These are phyloP conservation scores for Mycosphaerella sp. DNA, from an alignment of 2,329 filamentous ascomycete genomes.

Conservation along the genomic window DNA sequence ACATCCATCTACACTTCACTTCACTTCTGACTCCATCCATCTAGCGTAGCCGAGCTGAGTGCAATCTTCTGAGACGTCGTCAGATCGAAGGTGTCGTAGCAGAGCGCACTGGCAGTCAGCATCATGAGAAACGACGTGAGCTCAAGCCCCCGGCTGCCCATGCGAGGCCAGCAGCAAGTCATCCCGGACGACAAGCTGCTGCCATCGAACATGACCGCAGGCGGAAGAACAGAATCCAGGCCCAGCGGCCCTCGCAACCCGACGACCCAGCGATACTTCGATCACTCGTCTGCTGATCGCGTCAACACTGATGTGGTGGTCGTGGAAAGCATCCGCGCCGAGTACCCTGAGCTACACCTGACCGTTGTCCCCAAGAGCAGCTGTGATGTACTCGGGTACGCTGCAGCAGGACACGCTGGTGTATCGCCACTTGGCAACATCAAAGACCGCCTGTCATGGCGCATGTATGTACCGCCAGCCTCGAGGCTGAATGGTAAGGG, in stretches of 20 bases:
- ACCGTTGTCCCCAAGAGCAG: slow-evolving; percentile 34
- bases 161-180: neutral
- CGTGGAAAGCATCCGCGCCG: slow-evolving; percentile 40
- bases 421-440: slow-evolving; percentile 39
- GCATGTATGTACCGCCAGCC: slow-evolving; percentile 36
- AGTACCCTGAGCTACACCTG: slow-evolving; percentile 43
- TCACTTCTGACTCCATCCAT: neutral
- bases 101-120: neutral
- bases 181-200: neutral
- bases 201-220: slow-evolving; percentile 18
- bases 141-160: neutral
- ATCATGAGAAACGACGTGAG: slow-evolving; percentile 4
- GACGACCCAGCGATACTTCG: slow-evolving; percentile 38
- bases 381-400: slow-evolving; percentile 40
- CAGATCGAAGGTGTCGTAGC: too few species aligned
- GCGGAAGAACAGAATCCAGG: neutral
- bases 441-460: slow-evolving; percentile 37
- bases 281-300: slow-evolving; percentile 41
- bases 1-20: neutral
- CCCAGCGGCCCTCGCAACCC: slow-evolving; percentile 31
- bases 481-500: slow-evolving; percentile 38
- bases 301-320: slow-evolving; percentile 42
- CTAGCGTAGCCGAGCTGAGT: neutral
- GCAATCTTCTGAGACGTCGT: too few species aligned
- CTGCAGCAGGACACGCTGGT: slow-evolving; percentile 38